Conservation (phyloP, 73 alveolate species). For the Urostyla sp. region DNA sequence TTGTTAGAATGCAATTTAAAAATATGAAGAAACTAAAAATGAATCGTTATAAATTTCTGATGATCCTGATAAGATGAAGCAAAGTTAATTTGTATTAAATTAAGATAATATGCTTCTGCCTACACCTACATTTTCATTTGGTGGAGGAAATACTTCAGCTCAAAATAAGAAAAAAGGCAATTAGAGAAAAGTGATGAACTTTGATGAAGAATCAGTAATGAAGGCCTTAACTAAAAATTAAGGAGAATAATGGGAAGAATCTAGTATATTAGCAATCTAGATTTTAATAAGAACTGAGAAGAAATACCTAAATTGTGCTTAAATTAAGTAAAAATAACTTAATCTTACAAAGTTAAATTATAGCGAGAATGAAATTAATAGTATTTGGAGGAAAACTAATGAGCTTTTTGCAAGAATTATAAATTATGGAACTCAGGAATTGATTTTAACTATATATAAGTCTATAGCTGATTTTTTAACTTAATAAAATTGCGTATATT, state of each 20-base stretch:
- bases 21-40: slow-evolving; percentile 12
- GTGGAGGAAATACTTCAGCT: slow-evolving; percentile 49
- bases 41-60: neutral
- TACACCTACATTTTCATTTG: slow-evolving; percentile 68
- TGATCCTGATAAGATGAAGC: neutral
- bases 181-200: slow-evolving; percentile 31
- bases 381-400: slow-evolving; percentile 18
- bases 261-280: slow-evolving; percentile 48
- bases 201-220: slow-evolving; percentile 64
- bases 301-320: no score
- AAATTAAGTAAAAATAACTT: slow-evolving; percentile 36
- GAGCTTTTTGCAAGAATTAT: neutral
- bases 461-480: slow-evolving; percentile 24
- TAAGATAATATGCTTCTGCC: slow-evolving; percentile 20
- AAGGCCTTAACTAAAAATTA: slow-evolving; percentile 48
- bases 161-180: slow-evolving; percentile 34
- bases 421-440: slow-evolving; percentile 32
- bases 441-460: slow-evolving; percentile 26
- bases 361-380: neutral
- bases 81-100: neutral
- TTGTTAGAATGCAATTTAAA: slow-evolving; percentile 9
- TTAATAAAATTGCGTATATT: slow-evolving; percentile 16
- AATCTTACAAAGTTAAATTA: slow-evolving; percentile 9
- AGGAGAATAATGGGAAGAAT: slow-evolving; percentile 73
- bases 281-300: slow-evolving; percentile 45